phyloP scores from a whole-genome alignment of 805 yeast species.

The Lachancea kluyveri region DNA sequence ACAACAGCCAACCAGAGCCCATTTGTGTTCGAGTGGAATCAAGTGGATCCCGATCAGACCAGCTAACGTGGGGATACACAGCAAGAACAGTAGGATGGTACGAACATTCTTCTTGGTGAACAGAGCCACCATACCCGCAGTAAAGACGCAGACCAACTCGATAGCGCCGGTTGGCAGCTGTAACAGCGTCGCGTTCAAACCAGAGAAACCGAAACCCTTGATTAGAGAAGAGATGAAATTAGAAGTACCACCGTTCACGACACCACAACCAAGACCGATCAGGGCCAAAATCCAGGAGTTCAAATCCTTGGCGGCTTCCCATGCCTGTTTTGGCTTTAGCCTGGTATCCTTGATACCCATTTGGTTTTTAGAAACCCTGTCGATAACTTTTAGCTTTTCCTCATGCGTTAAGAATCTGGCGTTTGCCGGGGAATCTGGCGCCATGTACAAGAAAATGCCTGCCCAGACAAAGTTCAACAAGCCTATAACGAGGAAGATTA shows the following conservation, averaged over 20 bases:
- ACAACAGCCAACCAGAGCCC: conserved; percentile 19
- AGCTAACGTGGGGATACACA: conserved; percentile 19
- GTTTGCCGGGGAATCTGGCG: conserved; percentile 33
- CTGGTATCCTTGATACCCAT: conserved; percentile 17
- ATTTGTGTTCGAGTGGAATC: conserved; percentile 16
- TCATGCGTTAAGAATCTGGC: conserved; percentile 32
- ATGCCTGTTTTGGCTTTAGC: conserved; percentile 12
- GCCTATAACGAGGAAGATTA: conserved; percentile 27
- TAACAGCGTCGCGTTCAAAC: conserved; percentile 14
- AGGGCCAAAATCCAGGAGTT: conserved; percentile 13
- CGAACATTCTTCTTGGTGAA: conserved; percentile 14
- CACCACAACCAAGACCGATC: conserved; percentile 16
- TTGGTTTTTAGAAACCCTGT: conserved; percentile 21
- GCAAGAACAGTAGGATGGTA: conserved; percentile 12
- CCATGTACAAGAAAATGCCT: conserved; percentile 26
- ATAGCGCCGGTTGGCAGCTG: conserved; percentile 19
- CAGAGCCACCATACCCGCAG: conserved; percentile 18
- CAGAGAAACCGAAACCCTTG: conserved; percentile 19
- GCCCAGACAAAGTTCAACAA: conserved; percentile 33
- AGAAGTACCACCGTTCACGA: conserved; percentile 16
- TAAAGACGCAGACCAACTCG: conserved; percentile 16
- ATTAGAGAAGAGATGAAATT: conserved; percentile 16
- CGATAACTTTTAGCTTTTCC: conserved; percentile 25
- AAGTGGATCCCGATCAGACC: conserved; percentile 17
- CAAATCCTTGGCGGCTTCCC: conserved; percentile 12